These are phyloP conservation scores for Cenchrus americanus DNA, from an alignment of 176 grass and related monocot species.

Conservation along the genomic window DNA sequence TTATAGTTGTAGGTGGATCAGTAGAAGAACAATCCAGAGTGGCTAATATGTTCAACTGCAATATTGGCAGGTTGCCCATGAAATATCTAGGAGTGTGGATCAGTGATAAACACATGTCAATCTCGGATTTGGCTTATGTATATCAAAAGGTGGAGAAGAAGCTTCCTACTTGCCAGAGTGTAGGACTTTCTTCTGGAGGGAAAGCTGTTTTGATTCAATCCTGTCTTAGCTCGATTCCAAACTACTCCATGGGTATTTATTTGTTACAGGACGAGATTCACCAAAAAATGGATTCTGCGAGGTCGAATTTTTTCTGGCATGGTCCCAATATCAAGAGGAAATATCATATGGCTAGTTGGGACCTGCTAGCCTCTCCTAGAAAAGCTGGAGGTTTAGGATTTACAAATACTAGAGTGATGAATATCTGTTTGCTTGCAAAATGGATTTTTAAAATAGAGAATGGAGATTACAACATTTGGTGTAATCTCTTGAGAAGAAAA, in stretches of 20 bases:
- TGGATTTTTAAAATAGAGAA: neutral
- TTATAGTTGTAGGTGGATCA: neutral
- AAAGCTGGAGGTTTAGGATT: neutral
- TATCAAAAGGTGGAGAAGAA: neutral
- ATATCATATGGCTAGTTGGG: neutral
- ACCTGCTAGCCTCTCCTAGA: accelerated
- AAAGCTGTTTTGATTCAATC: neutral
- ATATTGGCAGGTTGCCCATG: accelerated
- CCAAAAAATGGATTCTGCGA: neutral
- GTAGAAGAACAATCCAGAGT: neutral
- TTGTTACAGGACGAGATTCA: accelerated
- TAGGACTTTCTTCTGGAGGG: too few species aligned
- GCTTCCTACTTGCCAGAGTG: neutral
- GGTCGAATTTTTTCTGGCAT: neutral
- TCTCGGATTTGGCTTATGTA: accelerated
- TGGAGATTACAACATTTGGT: neutral
- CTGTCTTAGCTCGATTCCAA: neutral
- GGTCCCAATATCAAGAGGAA: neutral
- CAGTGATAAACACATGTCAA: accelerated
- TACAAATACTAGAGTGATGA: neutral
- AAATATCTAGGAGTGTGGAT: neutral
- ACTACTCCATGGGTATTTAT: neutral
- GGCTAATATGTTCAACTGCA: neutral
- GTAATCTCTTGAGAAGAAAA: neutral
- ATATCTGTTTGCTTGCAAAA: neutral